Conservation (phyloP, 805 yeast genomes). For the Ogataea parapolymorpha region DNA sequence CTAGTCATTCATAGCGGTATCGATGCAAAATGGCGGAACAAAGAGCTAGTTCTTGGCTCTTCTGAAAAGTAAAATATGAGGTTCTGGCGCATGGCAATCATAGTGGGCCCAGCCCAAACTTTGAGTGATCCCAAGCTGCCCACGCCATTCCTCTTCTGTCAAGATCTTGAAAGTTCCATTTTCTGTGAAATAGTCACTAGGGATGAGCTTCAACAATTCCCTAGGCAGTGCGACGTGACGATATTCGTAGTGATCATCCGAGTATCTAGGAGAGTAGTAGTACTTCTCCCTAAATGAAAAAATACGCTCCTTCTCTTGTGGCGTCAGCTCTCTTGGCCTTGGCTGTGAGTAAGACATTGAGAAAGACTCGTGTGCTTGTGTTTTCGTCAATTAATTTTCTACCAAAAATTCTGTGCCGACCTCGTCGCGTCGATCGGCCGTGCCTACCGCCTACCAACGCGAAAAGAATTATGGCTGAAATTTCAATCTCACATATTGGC, state of each 20-base stretch:
- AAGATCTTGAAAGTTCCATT: constrained; percentile 91
- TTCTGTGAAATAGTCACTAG: constrained; percentile 90
- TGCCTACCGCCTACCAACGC: constrained; percentile 2
- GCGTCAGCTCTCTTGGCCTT: constrained; percentile 71
- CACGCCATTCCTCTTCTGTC: constrained; percentile 95
- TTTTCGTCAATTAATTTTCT: constrained; percentile 8
- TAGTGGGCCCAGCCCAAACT: constrained; percentile 97
- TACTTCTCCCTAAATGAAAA: constrained; percentile 91
- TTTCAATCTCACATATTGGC: constrained; percentile 1
- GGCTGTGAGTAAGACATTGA: constrained; percentile 28
- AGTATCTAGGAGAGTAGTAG: constrained; percentile 90
- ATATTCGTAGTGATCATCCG: constrained; percentile 89
- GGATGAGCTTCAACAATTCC: constrained; percentile 89
- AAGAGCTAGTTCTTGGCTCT: constrained; percentile 41
- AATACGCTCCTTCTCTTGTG: constrained; percentile 79
- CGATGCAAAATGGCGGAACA: constrained; percentile 5
- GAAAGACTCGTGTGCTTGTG: neutral
- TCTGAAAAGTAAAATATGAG: constrained; percentile 88
- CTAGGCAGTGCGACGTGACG: constrained; percentile 97
- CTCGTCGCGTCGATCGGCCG: constrained; percentile 8
- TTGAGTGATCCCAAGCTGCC: constrained; percentile 93
- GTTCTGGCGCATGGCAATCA: constrained; percentile 98
- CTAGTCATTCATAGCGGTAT: constrained; percentile 2
- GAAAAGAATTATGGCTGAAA: constrained; percentile 7
- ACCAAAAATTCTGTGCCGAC: neutral